These are phyloP conservation scores for Termitomyces sp. DNA, from an alignment of 768 basidiomycete genomes.

Conservation along the genomic window DNA sequence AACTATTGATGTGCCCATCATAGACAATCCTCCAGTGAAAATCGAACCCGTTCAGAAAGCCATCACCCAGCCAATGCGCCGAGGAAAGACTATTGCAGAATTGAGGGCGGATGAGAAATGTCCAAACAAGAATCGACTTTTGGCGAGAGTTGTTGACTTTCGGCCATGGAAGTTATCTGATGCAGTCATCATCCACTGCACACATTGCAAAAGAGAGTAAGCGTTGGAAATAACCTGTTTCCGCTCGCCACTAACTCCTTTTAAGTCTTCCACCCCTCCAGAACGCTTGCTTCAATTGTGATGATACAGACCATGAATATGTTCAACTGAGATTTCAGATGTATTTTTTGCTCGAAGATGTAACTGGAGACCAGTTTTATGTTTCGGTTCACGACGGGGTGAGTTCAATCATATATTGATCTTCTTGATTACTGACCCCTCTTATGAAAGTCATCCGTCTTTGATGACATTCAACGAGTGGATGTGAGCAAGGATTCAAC, in stretches of 20 bases:
- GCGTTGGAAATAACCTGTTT: conserved; percentile 9
- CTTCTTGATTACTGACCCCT: not conserved
- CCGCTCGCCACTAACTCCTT: not conserved
- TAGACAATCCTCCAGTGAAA: not conserved
- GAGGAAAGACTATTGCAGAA: conserved; percentile 32
- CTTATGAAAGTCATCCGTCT: conserved; percentile 35
- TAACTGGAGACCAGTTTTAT: conserved; percentile 34
- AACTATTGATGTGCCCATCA: not conserved
- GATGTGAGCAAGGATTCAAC: conserved; percentile 38
- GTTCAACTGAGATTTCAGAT: conserved; percentile 46
- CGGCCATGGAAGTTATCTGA: conserved; percentile 48
- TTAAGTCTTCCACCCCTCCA: conserved; percentile 41
- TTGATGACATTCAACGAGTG: conserved; percentile 40
- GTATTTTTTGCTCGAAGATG: conserved; percentile 50
- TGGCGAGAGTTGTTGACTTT: conserved; percentile 52
- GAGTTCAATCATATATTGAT: conserved; percentile 6
- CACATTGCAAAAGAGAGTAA: conserved; percentile 49
- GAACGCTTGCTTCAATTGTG: conserved; percentile 48
- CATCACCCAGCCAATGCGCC: not conserved
- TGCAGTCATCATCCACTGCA: conserved; percentile 47
- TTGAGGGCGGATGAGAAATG: conserved; percentile 26
- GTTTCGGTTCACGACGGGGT: conserved; percentile 50
- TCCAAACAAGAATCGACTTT: conserved; percentile 37
- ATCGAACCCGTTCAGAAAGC: not conserved
- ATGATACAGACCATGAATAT: conserved; percentile 49